phyloP scores from a whole-genome alignment of 1,284 basidiomycete species.

The Chondrostereum purpureum region DNA sequence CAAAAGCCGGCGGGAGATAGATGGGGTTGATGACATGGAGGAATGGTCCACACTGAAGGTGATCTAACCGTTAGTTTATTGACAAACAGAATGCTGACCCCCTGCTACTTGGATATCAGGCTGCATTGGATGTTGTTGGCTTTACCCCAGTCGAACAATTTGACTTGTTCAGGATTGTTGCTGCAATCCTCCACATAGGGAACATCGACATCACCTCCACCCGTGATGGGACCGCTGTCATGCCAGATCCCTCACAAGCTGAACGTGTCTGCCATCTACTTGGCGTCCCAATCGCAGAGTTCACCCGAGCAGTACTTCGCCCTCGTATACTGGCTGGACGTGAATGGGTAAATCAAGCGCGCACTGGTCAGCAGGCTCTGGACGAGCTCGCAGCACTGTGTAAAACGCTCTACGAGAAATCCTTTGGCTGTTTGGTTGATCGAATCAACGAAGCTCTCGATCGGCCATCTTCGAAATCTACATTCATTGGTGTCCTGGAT shows the following conservation, averaged over 20 bases:
- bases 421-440: conserved; percentile 90
- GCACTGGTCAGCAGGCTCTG: conserved; percentile 87
- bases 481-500: conserved; percentile 98
- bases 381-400: conserved; percentile 92
- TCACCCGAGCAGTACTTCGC: conserved; percentile 81
- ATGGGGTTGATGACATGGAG: conserved; percentile 88
- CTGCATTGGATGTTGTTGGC: conserved; percentile 81
- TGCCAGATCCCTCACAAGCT: conserved; percentile 75
- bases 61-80: too few relatives aligned
- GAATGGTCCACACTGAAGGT: conserved; percentile 86
- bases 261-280: conserved; percentile 93
- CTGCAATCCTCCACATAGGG: conserved; percentile 92
- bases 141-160: conserved; percentile 83
- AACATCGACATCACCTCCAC: conserved; percentile 85
- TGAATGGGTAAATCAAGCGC: conserved; percentile 94
- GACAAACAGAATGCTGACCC: too few relatives aligned
- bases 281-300: conserved; percentile 86
- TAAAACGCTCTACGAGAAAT: conserved; percentile 98
- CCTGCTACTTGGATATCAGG: conserved; percentile 37
- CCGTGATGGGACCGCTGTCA: conserved; percentile 82
- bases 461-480: conserved; percentile 86
- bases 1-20: conserved; percentile 84
- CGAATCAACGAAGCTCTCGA: conserved; percentile 94
- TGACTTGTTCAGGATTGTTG: conserved; percentile 91
- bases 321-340: conserved; percentile 91